A percentile compares a stretch with the other conserved stretches of the same genome.
Conservation (phyloP, 2,329 filamentous ascomycete species). For the Neoarthrinium moseri region DNA sequence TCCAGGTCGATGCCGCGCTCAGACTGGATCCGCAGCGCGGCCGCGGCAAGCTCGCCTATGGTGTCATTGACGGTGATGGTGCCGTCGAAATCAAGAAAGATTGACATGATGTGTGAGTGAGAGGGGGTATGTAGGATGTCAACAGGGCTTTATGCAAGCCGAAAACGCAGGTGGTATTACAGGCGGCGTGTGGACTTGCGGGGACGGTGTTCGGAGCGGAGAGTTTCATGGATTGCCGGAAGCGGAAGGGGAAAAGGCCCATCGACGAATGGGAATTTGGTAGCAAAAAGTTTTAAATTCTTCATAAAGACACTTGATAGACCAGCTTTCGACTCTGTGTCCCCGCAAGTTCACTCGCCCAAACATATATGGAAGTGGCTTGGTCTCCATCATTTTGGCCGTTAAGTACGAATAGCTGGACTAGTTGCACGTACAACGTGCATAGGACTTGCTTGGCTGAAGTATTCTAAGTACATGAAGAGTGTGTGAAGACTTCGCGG, state of each 20-base stretch:
- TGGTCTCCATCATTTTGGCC: too few species aligned
- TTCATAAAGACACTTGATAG: too few species aligned
- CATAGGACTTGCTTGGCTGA: too few species aligned
- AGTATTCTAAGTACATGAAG: too few species aligned
- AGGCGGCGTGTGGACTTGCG: neutral
- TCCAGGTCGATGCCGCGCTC: slow-evolving; percentile 30
- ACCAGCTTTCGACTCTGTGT: too few species aligned
- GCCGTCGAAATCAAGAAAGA: slow-evolving; percentile 60
- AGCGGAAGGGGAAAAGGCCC: slow-evolving; percentile 1
- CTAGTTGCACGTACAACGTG: too few species aligned
- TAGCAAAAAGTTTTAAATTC: too few species aligned
- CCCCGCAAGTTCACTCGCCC: too few species aligned
- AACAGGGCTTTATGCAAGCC: neutral
- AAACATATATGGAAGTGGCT: too few species aligned
- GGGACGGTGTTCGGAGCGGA: too few species aligned
- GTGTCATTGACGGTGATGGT: slow-evolving; percentile 57
- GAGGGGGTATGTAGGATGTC: neutral
- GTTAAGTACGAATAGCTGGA: too few species aligned
- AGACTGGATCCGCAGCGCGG: slow-evolving; percentile 35
- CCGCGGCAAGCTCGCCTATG: slow-evolving; percentile 44
- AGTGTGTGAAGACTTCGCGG: too few species aligned
- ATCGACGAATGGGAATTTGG: neutral
- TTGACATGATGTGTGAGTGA: slow-evolving; percentile 29
- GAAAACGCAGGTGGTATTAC: neutral
- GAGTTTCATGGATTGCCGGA: slow-evolving; percentile 7